Base-by-base conservation (phyloP, 2,329 filamentous ascomycete species). In the Colletotrichum ledebouriae region DNA sequence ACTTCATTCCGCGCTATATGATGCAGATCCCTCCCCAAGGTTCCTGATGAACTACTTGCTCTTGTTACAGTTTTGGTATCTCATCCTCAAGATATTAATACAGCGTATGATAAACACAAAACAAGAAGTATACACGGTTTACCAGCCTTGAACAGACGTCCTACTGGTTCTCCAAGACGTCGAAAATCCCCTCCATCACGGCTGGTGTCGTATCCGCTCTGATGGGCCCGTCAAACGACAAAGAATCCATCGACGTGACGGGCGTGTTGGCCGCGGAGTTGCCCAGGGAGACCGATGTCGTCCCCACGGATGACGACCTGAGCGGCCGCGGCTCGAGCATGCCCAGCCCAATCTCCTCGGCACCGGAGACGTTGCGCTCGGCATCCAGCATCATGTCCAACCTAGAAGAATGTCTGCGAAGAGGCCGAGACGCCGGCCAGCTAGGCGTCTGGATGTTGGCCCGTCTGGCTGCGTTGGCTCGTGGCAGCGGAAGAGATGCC, bases 181-280 rank as follows among this genome's bases (percentile, higher is more conserved):
- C 66, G 29, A 66, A 66, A 12, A 69, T 69, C 11, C 66, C 66
- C 41, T 69, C 66, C 22, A 65, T 65, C 2, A 69, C 66, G 4
- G 10, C 55, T 25, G 65, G 57, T 17, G 61, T 44, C 34, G 33
- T 17, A 4, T 69, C 62, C 47, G 46, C 55, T n/a, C 37, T 47
- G 33, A 65, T 46, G 13, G n/a, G 15, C 15, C 56, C 39, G 25
- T 55, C 62, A 5, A 56, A 46, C 5, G 49, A 15, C 13, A 56
- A 50, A 6, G 49, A 12, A 11, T 69, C 61, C 22, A 60, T 33
- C 10, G 61, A 59, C 41, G 42, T 37, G 39, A 41, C 29, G 11
- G 25, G 15, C 3, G 47, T 59, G 10, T 33, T 33, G 9, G 41
- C 37, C 11, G 25, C 47, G 7, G 55, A 15, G 12, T 15, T 13